Conservation (phyloP, 78 protist genomes). For the Parvularia atlantis region DNA sequence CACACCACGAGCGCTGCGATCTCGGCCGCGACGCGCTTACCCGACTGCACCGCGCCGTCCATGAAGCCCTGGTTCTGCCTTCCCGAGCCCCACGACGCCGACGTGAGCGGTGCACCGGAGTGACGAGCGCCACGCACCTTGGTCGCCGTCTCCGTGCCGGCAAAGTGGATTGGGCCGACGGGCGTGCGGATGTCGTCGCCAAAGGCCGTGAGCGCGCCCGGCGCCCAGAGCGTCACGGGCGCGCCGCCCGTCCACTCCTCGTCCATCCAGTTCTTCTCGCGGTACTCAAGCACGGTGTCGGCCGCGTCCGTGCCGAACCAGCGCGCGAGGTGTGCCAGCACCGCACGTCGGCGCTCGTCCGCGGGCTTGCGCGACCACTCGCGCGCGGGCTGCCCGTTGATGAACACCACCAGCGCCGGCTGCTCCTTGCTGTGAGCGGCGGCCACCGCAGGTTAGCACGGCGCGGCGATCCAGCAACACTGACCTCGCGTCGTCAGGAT, state of each 20-base stretch:
- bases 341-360: conserved; percentile 2
- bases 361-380: neutral
- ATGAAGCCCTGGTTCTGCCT: no score
- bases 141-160: conserved; percentile 24
- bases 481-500: no score
- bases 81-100: no score
- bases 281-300: neutral
- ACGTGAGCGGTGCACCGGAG: no score
- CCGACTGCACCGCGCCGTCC: no score
- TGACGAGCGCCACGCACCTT: neutral
- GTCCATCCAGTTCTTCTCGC: conserved; percentile 12
- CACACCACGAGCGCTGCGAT: no score
- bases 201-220: conserved; percentile 10
- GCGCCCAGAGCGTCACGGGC: neutral
- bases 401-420: conserved; percentile 3
- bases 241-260: conserved; percentile 9
- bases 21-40: no score
- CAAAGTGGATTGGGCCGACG: conserved; percentile 5
- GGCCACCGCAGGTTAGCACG: neutral
- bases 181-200: conserved; percentile 13
- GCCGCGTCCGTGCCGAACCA: conserved; percentile 1
- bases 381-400: conserved; percentile 1
- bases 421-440: neutral
- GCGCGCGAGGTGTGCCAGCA: neutral
- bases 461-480: neutral